Conservation (phyloP, 768 basidiomycete genomes). For the Amanita pallidorosea region DNA sequence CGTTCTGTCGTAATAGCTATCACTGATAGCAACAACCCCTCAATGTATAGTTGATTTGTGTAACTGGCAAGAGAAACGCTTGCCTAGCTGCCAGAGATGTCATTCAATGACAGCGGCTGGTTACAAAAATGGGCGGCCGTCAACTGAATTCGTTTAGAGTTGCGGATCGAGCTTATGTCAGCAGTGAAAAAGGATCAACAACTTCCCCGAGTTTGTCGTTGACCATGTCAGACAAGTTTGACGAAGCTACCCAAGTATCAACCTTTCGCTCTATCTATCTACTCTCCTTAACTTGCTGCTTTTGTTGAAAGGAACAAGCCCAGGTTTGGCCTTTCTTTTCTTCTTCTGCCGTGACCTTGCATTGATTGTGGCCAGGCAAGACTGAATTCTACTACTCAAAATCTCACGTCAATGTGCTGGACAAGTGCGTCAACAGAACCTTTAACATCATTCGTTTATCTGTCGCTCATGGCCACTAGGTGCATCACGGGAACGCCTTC, state of each 20-base stretch:
- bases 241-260: conserved; percentile 65
- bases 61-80: neutral
- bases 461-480: conserved; percentile 24
- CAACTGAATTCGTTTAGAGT: neutral
- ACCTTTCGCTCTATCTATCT: conserved; percentile 7
- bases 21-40: neutral
- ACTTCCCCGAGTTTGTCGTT: neutral
- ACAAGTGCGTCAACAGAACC: conserved; percentile 65
- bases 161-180: conserved; percentile 4
- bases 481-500: conserved; percentile 76
- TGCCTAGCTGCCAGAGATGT: neutral
- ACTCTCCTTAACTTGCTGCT: conserved; percentile 37
- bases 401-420: conserved; percentile 80
- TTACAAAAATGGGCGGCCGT: neutral
- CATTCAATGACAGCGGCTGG: neutral
- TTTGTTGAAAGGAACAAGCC: conserved; percentile 81
- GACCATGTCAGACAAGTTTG: conserved; percentile 51
- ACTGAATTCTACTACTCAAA: conserved; percentile 61
- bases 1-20: conserved; percentile 10
- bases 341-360: conserved; percentile 1
- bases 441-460: neutral
- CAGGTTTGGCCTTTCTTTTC: conserved; percentile 44
- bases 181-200: neutral
- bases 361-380: conserved; percentile 23
- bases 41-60: neutral